Evolutionary conservation across 306 rosid species (phyloP), one percentile per base, ranked within the genome.

Genomic region (Trifolium pratense): DNA sequence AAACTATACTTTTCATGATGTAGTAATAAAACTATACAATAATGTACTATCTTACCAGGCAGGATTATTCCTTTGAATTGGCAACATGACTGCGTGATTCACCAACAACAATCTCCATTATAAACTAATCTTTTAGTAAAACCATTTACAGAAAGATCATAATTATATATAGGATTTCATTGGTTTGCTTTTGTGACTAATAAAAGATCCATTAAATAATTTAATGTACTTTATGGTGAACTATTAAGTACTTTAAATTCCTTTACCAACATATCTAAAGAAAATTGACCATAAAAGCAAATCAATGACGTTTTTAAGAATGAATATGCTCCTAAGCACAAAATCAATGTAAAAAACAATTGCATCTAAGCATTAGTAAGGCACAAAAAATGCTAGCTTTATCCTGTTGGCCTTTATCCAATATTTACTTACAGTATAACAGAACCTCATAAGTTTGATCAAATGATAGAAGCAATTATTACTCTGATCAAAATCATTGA

Each of bases 361-460:
- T 26, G 26, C 62, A 71, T 70, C 74, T 68, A 73, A 75, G 29
- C 78, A 40, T 70, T 53, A 52, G 29, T 76, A 66, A 73, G 52
- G 49, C 64, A 74, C 81, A 74, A 74, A 74, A 69, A 61, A 39
- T 61, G 85, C 78, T 67, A 78, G 78, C 68, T 78, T 70, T 79
- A 61, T 60, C 51, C 66, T 34, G 34, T 66, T 62, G 21, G 77
- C 68, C 26, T 78, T 31, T 52, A 66, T 61, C 73, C 14, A 46
- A 80, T 65, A 75, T 76, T 68, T 59, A 75, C 76, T 51, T 5
- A 15, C 76, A 80, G 48, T 66, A 63, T 40, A 76, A 15, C 74
- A 77, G 70, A 56, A 72, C 70, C 82, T 58, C 52, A 67, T 59
- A 66, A 64, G 71, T 65, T 56, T n/a, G 53, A 68, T 61, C 36